Base-by-base conservation (phyloP, 345 rosid species). In the Ceriops decandra region DNA sequence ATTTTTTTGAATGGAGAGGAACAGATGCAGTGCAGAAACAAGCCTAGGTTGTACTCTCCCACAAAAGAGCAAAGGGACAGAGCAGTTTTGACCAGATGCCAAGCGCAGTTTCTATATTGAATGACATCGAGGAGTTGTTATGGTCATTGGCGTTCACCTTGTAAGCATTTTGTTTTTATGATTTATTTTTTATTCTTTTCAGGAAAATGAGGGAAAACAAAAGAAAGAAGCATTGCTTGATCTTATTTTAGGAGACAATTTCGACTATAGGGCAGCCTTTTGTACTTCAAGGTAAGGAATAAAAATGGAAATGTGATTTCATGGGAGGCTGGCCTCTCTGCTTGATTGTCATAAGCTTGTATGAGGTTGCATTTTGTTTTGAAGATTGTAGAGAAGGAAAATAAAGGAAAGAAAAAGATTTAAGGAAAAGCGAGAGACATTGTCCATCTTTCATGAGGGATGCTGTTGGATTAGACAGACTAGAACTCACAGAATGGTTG, bases 61-160 rank as follows among this genome's bases (percentile, higher is more conserved):
- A 57, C 68, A 33, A 42, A 42, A 28, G 54, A 66, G 65, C 76
- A n/a, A n/a, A 66, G 61, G 77, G 80, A 80, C 61, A 59, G 76
- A 71, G 68, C 76, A 79, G 66, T 79, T 81, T 79, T 77, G 85
- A 77, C 77, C 75, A 66, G 67, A 75, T 76, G 68, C 73, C 17
- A 59, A 64, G 62, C 21, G 31, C 66, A 61, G 66, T 74, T 30
- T 70, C 60, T 54, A 42, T 47, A 49, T 33, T 59, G 58, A 65
- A 69, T n/a, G 74, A 57, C 73, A 68, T 61, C 69, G 47, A 67
- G 57, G 76, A 70, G 68, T 64, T 67, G 70, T 68, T 70, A 60
- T 59, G 68, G 72, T 59, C 56, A 6, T 46, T 67, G 26, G 24
- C 72, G 67, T 32, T 27, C 26, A 24, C 59, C 63, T 16, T 72